Percentiles rank a stretch among this genome's conserved stretches.
phyloP scores from a whole-genome alignment of 2,329 filamentous ascomycete species.

The Nothophaeocryptopus gaeumannii region DNA sequence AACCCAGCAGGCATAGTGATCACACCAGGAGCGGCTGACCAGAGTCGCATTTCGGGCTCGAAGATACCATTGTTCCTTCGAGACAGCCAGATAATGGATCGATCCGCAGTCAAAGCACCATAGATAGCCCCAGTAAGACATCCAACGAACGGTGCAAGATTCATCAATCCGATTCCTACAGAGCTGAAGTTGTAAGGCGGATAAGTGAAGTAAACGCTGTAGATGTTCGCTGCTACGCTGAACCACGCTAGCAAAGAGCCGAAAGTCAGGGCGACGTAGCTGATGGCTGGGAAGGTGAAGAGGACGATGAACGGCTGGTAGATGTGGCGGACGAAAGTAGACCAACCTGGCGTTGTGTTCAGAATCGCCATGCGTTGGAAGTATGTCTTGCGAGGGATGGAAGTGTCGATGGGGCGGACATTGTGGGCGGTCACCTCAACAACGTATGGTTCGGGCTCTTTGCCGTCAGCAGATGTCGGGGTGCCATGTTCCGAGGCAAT shows the following conservation, averaged over 20 bases:
- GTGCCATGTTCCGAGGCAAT: not conserved
- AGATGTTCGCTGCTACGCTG: conserved; percentile 35
- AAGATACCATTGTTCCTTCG: conserved; percentile 24
- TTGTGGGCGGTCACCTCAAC: not conserved
- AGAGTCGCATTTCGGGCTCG: conserved; percentile 27
- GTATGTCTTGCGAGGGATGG: conserved; percentile 11
- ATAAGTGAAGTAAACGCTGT: conserved; percentile 34
- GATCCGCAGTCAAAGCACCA: conserved; percentile 15
- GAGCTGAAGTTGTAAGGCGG: conserved; percentile 46
- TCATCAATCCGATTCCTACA: conserved; percentile 48
- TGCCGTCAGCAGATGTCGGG: not conserved
- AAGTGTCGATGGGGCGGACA: conserved; percentile 1
- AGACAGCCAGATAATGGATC: conserved; percentile 20
- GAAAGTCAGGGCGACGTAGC: conserved; percentile 35
- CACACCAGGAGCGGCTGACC: conserved; percentile 14
- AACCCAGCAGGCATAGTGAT: conserved; percentile 21
- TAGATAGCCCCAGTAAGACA: conserved; percentile 18
- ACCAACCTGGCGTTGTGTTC: conserved; percentile 2
- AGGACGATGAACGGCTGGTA: conserved; percentile 34
- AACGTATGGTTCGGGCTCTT: not conserved
- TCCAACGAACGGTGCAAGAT: conserved; percentile 45
- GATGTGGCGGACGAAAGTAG: conserved; percentile 2
- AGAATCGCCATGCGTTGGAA: conserved; percentile 7
- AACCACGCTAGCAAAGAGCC: conserved; percentile 37
- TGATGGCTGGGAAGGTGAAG: conserved; percentile 37